These are phyloP conservation scores for Dentipellis fragilis DNA, from an alignment of 768 basidiomycete genomes.

Conservation along the genomic window DNA sequence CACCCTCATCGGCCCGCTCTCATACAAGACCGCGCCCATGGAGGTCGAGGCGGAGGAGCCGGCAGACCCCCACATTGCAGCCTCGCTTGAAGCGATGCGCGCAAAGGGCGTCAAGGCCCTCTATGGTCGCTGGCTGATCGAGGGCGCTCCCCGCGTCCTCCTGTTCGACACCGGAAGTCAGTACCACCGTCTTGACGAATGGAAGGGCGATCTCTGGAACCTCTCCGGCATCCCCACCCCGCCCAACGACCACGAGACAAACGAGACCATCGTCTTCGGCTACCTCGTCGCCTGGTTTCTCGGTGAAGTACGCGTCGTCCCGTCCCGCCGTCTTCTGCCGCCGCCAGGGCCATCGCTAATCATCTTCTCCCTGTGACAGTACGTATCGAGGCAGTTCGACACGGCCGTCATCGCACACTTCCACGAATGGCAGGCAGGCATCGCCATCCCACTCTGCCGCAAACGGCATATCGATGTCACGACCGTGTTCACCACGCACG, in stretches of 20 bases:
- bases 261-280: constrained; percentile 95
- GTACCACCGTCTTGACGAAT: constrained; percentile 87
- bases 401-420: constrained; percentile 95
- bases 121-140: constrained; percentile 97
- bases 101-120: constrained; percentile 86
- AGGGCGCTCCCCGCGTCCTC: constrained; percentile 89
- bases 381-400: constrained; percentile 67
- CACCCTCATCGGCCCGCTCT: constrained; percentile 94
- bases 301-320: constrained; percentile 65
- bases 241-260: constrained; percentile 94
- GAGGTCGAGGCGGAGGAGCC: constrained; percentile 95
- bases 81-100: constrained; percentile 74
- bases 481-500: constrained; percentile 97
- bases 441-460: constrained; percentile 88
- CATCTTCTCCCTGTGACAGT: constrained; percentile 33
- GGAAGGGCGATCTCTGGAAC: constrained; percentile 99
- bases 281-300: constrained; percentile 99
- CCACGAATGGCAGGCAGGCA: constrained; percentile 99
- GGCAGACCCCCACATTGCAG: constrained; percentile 65
- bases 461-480: constrained; percentile 98
- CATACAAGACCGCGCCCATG: constrained; percentile 98
- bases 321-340: too few species aligned
- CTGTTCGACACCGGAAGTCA: constrained; percentile 91
- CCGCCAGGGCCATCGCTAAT: background rate
- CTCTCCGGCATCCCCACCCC: constrained; percentile 96